phyloP scores from a whole-genome alignment of 768 basidiomycete species.

The Tylopilus felleus region DNA sequence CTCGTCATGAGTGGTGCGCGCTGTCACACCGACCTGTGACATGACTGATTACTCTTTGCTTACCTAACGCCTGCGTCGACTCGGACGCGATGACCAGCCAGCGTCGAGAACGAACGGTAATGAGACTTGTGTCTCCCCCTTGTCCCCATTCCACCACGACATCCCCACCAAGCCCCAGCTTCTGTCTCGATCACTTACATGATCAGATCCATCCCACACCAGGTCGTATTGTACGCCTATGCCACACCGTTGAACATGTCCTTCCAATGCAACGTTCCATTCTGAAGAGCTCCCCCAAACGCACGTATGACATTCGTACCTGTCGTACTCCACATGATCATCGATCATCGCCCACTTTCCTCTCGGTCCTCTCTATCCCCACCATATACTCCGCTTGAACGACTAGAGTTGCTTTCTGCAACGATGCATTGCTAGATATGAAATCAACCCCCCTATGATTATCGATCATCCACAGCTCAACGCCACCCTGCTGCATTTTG shows the following conservation, averaged over 20 bases:
- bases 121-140: too few species aligned
- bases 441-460: slow-evolving; percentile 26
- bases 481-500: slow-evolving; percentile 6
- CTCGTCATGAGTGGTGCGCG: slow-evolving; percentile 15
- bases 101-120: too few species aligned
- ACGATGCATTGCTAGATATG: slow-evolving; percentile 26
- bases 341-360: slow-evolving; percentile 3
- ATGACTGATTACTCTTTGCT: slow-evolving; percentile 4
- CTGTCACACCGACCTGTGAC: slow-evolving; percentile 19
- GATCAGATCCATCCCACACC: slow-evolving; percentile 19
- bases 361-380: slow-evolving; percentile 23
- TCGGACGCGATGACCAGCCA: too few species aligned
- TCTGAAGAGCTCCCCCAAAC: slow-evolving; percentile 9
- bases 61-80: slow-evolving; percentile 12
- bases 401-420: slow-evolving; percentile 13
- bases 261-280: slow-evolving; percentile 16
- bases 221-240: slow-evolving; percentile 5
- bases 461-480: slow-evolving; percentile 16
- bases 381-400: slow-evolving; percentile 8
- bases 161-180: slow-evolving; percentile 12
- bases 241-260: slow-evolving; percentile 11
- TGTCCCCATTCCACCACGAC: slow-evolving; percentile 18
- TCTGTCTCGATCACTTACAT: not conserved
- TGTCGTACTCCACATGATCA: slow-evolving; percentile 8
- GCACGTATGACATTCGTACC: not conserved